These are phyloP conservation scores for Yarrowia sp. DNA, from an alignment of 805 yeast genomes.

Conservation along the genomic window DNA sequence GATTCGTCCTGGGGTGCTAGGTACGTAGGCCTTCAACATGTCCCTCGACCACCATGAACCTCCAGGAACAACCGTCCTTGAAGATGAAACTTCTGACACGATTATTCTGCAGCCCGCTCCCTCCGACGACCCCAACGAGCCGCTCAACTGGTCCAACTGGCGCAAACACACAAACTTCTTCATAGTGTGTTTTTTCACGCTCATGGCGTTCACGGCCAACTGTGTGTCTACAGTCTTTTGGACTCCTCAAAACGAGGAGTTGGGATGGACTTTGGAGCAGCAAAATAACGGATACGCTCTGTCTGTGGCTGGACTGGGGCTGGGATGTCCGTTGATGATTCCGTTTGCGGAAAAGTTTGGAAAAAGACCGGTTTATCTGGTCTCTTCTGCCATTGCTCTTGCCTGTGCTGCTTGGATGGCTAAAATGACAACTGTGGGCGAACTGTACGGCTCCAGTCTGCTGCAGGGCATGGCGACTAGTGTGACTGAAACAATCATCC, in stretches of 20 bases:
- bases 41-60: not conserved
- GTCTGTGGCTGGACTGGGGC: slow-evolving; percentile 38
- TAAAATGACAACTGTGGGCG: slow-evolving; percentile 38
- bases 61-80: slow-evolving; percentile 13
- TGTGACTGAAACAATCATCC: slow-evolving; percentile 42
- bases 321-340: slow-evolving; percentile 40
- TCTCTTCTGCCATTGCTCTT: slow-evolving; percentile 19
- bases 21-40: not conserved
- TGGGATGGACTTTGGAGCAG: slow-evolving; percentile 38
- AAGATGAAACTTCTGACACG: not conserved
- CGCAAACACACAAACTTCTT: slow-evolving; percentile 32
- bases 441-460: slow-evolving; percentile 31
- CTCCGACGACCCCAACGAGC: slow-evolving; percentile 38
- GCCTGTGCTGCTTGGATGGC: slow-evolving; percentile 38
- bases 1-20: no score
- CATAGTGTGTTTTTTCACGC: slow-evolving; percentile 38
- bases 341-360: slow-evolving; percentile 41
- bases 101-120: slow-evolving; percentile 20
- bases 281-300: slow-evolving; percentile 40
- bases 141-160: slow-evolving; percentile 39
- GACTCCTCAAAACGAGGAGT: slow-evolving; percentile 34
- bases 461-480: slow-evolving; percentile 33
- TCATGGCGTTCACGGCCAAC: slow-evolving; percentile 34
- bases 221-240: slow-evolving; percentile 39
- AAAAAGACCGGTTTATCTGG: slow-evolving; percentile 40